Evolutionary conservation across 306 rosid genomes (phyloP), one percentile per base, ranked within the genome.

Genomic region (Hippophae gyantsensis): DNA sequence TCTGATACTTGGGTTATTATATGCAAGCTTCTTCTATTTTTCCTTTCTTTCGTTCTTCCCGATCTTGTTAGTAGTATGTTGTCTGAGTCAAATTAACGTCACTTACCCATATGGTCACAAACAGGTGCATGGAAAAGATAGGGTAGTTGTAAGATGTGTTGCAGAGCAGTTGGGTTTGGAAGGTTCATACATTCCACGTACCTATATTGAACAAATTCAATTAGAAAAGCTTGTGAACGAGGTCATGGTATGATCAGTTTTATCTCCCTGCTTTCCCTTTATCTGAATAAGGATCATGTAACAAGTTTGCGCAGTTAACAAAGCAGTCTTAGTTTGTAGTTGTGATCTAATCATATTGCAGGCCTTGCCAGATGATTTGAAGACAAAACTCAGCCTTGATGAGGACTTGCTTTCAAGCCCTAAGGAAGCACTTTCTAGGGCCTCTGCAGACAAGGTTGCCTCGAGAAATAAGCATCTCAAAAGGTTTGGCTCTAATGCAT

Each of bases 321-420:
- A 65, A 59, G 63, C 55, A 54, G 43, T 57, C 47, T 63, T 47
- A 32, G 66, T 69, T 32, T n/a, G 54, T 56, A 57, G 40, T 71
- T 56, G 57, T 59, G 40, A 46, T 69, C 71, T 64, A 52, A 75
- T 74, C 61, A 48, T 80, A 71, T 72, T 64, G 69, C 81, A 93
- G 99, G 95, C 99, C 71, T 78, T 93, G 70, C 99, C 99, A 65
- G 99, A 93, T 38, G 99, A 93, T 86, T 84, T 93, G 54, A 88
- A 67, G 93, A 75, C 90, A n/a, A 93, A 76, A 72, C 97, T 93
- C 65, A 88, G 97, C 83, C 82, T 88, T 7, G 89, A 93, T 66
- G 99, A 93, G 76, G 99, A 93, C 72, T 74, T 83, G 75, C 93
- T 82, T 71, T 88, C 94, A 47, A 88, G 97, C 82, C 99, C 99